A percentile compares a stretch with the other conserved stretches of the same genome.
Evolutionary conservation across 805 yeast species (phyloP).

Genomic region (Saccharomyces eubayanus): DNA sequence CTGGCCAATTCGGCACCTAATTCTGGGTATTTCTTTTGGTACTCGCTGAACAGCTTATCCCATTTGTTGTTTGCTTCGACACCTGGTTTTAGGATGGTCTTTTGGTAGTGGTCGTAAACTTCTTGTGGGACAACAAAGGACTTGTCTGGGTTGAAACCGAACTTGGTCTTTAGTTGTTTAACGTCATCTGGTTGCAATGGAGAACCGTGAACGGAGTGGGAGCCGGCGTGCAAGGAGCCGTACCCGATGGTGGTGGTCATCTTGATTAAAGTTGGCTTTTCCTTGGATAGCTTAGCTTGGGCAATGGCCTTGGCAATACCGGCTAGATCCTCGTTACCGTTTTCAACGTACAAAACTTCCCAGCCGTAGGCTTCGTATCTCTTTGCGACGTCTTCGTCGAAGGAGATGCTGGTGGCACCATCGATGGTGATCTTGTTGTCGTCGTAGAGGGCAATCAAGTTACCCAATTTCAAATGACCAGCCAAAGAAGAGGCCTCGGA

Average conservation of each 20-base stretch:
- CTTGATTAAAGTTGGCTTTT: constrained; percentile 87
- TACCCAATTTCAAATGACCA: constrained; percentile 89
- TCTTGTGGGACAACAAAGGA: constrained; percentile 73
- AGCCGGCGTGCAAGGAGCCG: constrained; percentile 80
- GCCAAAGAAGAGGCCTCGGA: constrained; percentile 92
- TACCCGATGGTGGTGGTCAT: constrained; percentile 87
- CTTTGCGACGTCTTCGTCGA: constrained; percentile 83
- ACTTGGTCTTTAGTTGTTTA: constrained; percentile 70
- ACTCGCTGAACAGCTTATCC: constrained; percentile 55
- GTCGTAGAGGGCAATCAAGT: constrained; percentile 91
- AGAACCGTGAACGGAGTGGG: constrained; percentile 92
- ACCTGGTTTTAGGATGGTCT: constrained; percentile 51
- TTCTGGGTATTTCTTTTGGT: constrained; percentile 63
- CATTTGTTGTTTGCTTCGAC: constrained; percentile 65
- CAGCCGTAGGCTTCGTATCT: constrained; percentile 92
- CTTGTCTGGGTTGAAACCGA: constrained; percentile 84
- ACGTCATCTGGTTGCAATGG: constrained; percentile 92
- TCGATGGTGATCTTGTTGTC: constrained; percentile 96
- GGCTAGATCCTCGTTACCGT: constrained; percentile 73
- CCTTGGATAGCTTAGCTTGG: constrained; percentile 62
- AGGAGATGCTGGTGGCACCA: constrained; percentile 81
- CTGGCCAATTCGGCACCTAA: constrained; percentile 72
- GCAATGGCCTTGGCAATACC: constrained; percentile 68
- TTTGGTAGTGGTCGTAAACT: constrained; percentile 61
- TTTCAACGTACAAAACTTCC: constrained; percentile 69